These are phyloP conservation scores for Agarophyton chilense DNA, from an alignment of 23 red algal species.

Conservation along the genomic window DNA sequence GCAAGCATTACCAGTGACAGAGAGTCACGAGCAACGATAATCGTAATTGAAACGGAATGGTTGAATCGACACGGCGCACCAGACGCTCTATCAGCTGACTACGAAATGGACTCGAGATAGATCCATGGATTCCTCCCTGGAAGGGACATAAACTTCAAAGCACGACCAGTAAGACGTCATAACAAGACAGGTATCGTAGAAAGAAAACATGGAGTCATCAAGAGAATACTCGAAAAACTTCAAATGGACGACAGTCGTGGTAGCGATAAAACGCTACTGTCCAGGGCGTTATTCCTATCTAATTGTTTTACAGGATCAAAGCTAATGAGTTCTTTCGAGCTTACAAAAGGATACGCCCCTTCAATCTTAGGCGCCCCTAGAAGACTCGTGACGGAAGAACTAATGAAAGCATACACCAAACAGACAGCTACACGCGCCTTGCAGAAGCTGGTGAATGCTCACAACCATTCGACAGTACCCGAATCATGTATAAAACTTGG, in stretches of 20 bases:
- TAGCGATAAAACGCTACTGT: not conserved
- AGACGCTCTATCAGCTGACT: not conserved
- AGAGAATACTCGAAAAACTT: conserved; percentile 11
- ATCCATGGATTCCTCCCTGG: not conserved
- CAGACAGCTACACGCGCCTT: conserved; percentile 14
- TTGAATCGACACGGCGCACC: conserved; percentile 4
- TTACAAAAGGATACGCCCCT: not conserved
- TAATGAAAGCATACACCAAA: not conserved
- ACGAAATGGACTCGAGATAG: not conserved
- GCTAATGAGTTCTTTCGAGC: conserved; percentile 30
- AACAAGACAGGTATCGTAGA: conserved; percentile 52
- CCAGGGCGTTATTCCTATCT: not conserved
- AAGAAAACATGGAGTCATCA: conserved; percentile 14
- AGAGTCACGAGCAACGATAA: not conserved
- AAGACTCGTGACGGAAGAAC: conserved; percentile 6
- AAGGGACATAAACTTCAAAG: conserved; percentile 6
- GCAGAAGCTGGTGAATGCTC: not conserved
- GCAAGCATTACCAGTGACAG: not conserved
- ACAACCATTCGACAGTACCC: not conserved
- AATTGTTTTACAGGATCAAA: conserved; percentile 39
- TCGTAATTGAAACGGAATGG: not conserved
- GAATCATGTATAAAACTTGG: not conserved
- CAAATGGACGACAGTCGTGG: not conserved
- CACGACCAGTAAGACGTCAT: conserved; percentile 13
- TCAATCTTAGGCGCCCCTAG: not conserved